Conservation (phyloP, 2,329 filamentous ascomycete genomes). For the Aureobasidium zeae region DNA sequence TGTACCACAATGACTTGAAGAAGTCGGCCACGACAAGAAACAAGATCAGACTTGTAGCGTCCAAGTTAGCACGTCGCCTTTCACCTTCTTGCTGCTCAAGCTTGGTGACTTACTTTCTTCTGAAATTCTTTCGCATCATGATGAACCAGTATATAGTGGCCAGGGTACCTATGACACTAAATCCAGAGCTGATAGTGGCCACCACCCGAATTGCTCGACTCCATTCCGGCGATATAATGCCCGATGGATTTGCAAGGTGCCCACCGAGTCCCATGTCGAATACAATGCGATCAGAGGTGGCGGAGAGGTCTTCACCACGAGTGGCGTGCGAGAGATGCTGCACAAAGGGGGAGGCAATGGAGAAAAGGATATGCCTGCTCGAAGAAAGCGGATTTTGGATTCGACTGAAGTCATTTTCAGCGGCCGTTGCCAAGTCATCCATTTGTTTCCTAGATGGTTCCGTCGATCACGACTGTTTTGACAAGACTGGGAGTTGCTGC, state of each 20-base stretch:
- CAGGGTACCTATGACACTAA: constrained; percentile 50
- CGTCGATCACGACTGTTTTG: constrained; percentile 12
- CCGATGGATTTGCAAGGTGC: constrained; percentile 11
- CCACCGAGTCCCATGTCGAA: constrained; percentile 17
- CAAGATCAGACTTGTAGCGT: constrained; percentile 60
- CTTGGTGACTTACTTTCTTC: constrained; percentile 53
- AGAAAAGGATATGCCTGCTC: not conserved
- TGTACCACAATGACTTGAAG: constrained; percentile 59
- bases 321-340: not conserved
- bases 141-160: constrained; percentile 62
- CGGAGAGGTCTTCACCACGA: not conserved
- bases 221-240: constrained; percentile 19
- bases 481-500: constrained; percentile 7
- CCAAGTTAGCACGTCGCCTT: not conserved
- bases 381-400: constrained; percentile 8
- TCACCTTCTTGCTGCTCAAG: too few species aligned
- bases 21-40: constrained; percentile 64
- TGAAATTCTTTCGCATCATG: constrained; percentile 63
- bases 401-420: constrained; percentile 14
- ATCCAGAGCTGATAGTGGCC: constrained; percentile 29
- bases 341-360: not conserved
- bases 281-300: not conserved
- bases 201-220: constrained; percentile 29
- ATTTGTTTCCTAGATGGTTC: constrained; percentile 13
- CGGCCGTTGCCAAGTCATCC: constrained; percentile 15